These are phyloP conservation scores for Lippia alba DNA, from an alignment of 305 asterid species.

Conservation along the genomic window DNA sequence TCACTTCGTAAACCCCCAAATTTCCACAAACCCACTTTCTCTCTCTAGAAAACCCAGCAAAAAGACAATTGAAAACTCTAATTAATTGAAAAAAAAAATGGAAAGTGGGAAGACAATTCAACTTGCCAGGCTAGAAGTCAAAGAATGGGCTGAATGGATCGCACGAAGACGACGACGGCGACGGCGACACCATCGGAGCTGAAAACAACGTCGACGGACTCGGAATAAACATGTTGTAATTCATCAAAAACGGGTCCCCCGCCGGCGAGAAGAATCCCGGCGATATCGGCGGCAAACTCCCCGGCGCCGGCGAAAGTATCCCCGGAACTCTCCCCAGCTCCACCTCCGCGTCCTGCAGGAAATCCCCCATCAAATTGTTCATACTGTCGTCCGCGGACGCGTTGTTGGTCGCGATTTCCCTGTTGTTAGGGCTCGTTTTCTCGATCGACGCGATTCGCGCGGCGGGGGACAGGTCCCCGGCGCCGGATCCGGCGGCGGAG, in stretches of 20 bases:
- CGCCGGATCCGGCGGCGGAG: slow-evolving; percentile 27
- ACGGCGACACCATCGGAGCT: slow-evolving; percentile 74
- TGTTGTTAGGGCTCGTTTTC: slow-evolving; percentile 55
- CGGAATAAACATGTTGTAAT: slow-evolving; percentile 63
- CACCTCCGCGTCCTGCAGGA: slow-evolving; percentile 47
- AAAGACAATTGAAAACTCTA: slow-evolving; percentile 7
- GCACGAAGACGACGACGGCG: slow-evolving; percentile 47
- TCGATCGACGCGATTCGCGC: slow-evolving; percentile 79
- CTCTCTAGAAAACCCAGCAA: slow-evolving; percentile 36
- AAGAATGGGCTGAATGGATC: slow-evolving; percentile 74
- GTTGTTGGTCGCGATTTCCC: slow-evolving; percentile 8
- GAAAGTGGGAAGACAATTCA: not conserved
- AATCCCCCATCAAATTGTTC: slow-evolving; percentile 41
- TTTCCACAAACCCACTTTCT: slow-evolving; percentile 27
- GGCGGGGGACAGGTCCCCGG: slow-evolving; percentile 68
- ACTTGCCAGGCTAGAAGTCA: slow-evolving; percentile 59
- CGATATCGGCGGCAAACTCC: slow-evolving; percentile 56
- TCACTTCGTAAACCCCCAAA: not conserved
- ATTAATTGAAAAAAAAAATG: not conserved
- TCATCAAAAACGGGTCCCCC: slow-evolving; percentile 59
- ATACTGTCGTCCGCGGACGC: slow-evolving; percentile 9
- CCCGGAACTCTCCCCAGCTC: slow-evolving; percentile 67
- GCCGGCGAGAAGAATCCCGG: slow-evolving; percentile 81
- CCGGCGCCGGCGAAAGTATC: slow-evolving; percentile 84
- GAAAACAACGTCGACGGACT: slow-evolving; percentile 77